Evolutionary conservation across 108 stramenopile species (phyloP).

Genomic region (Cyclotella choctawhatcheeana): DNA sequence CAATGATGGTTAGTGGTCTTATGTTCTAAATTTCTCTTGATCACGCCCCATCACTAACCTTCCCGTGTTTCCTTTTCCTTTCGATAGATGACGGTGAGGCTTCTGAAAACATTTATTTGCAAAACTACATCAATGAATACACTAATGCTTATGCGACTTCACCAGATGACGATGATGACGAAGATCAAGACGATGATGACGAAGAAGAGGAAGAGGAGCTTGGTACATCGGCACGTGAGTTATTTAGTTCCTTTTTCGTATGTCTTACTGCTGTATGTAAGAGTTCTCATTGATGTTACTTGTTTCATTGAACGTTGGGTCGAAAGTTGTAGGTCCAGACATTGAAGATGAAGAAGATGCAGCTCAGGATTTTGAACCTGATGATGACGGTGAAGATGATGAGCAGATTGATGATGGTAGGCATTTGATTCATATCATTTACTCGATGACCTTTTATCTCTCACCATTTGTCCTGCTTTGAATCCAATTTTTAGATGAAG

Average conservation of each 20-base stretch:
- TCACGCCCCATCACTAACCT: neutral
- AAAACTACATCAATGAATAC: neutral
- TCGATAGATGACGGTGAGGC: conserved; percentile 12
- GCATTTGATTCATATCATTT: neutral
- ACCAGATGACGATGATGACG: conserved; percentile 17
- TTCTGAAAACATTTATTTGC: neutral
- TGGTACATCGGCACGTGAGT: conserved; percentile 21
- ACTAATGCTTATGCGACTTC: neutral
- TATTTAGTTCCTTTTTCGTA: neutral
- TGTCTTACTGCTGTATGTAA: neutral
- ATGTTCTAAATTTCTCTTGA: neutral
- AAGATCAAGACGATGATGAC: conserved; percentile 11
- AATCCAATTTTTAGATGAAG: neutral
- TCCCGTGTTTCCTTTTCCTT: neutral
- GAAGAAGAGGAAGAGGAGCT: conserved; percentile 21
- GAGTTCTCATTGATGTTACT: neutral
- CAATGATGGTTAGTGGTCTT: neutral
- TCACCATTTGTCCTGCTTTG: neutral
- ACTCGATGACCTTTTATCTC: neutral
- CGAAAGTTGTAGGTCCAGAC: conserved; percentile 24
- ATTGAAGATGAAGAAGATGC: conserved; percentile 26
- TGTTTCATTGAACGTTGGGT: conserved; percentile 1
- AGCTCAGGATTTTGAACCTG: conserved; percentile 25
- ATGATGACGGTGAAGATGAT: conserved; percentile 15
- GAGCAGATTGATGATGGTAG: conserved; percentile 14